These are phyloP conservation scores for Russula sp. DNA, from an alignment of 768 basidiomycete species.

Conservation along the genomic window DNA sequence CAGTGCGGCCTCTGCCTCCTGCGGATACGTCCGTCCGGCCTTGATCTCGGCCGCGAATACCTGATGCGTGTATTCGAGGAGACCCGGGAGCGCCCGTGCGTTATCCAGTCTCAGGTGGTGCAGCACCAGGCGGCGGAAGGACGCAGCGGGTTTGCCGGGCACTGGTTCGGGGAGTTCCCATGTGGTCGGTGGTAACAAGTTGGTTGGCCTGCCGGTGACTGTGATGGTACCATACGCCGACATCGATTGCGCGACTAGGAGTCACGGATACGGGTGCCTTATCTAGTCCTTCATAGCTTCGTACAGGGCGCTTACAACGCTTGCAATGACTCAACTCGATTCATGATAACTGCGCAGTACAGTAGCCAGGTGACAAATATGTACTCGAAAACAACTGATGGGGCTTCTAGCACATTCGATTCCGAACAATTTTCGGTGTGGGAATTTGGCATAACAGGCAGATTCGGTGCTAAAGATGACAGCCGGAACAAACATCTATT, in stretches of 20 bases:
- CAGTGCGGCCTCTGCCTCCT: constrained; percentile 48
- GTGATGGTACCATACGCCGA: constrained; percentile 68
- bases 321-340: too few species aligned
- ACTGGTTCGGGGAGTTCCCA: constrained; percentile 36
- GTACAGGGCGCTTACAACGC: background rate
- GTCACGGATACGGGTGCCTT: background rate
- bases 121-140: constrained; percentile 27
- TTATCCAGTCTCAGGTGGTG: constrained; percentile 33
- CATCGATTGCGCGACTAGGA: constrained; percentile 35
- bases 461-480: background rate
- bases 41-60: constrained; percentile 72
- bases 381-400: background rate
- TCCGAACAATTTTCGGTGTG: background rate
- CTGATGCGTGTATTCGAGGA: constrained; percentile 53
- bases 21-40: constrained; percentile 79
- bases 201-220: constrained; percentile 27
- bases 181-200: constrained; percentile 41
- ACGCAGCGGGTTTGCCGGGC: constrained; percentile 25
- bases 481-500: constrained; percentile 13
- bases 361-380: too few species aligned
- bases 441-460: background rate
- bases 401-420: background rate
- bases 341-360: too few species aligned
- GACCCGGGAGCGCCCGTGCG: constrained; percentile 36
- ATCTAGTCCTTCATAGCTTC: too few species aligned